Percentiles rank a stretch among this genome's conserved stretches.
Conservation (phyloP, 2,329 filamentous ascomycete genomes). For the Rutstroemia sp. region DNA sequence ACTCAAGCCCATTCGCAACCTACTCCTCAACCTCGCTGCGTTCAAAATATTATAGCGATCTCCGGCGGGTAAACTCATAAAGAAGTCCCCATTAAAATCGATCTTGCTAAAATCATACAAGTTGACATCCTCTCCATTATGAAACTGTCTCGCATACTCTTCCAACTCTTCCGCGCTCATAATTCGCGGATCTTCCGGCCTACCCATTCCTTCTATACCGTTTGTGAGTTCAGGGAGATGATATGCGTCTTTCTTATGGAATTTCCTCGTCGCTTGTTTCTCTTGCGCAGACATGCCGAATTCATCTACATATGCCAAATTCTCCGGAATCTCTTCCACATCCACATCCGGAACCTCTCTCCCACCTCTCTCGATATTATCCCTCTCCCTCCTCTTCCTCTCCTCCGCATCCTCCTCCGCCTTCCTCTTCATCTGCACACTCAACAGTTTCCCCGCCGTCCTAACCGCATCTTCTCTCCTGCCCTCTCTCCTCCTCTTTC, state of each 20-base stretch:
- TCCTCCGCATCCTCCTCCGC: constrained; percentile 78
- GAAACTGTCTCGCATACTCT: constrained; percentile 87
- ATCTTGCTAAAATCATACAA: constrained; percentile 98
- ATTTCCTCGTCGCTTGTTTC: constrained; percentile 64
- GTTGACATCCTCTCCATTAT: constrained; percentile 84
- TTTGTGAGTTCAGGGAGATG: constrained; percentile 81
- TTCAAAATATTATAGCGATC: constrained; percentile 98
- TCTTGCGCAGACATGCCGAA: constrained; percentile 73
- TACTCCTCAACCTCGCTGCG: constrained; percentile 78
- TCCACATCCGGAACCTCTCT: constrained; percentile 45
- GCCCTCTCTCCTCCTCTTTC: constrained; percentile 77
- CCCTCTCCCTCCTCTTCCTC: constrained; percentile 40
- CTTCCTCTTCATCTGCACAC: constrained; percentile 85
- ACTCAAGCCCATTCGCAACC: constrained; percentile 89
- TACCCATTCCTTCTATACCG: constrained; percentile 77
- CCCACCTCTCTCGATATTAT: constrained; percentile 35
- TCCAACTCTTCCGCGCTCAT: constrained; percentile 95
- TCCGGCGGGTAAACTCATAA: constrained; percentile 78
- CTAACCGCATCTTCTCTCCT: constrained; percentile 85
- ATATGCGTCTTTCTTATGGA: constrained; percentile 89
- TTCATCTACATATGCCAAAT: constrained; percentile 87
- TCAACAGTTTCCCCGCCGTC: constrained; percentile 85
- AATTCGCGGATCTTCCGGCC: constrained; percentile 84
- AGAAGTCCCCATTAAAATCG: constrained; percentile 94
- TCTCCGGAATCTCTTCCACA: constrained; percentile 58